A percentile compares a stretch with the other conserved stretches of the same genome.
phyloP scores from a whole-genome alignment of 2,329 filamentous ascomycete genomes.

The Metarhizium robertsii region DNA sequence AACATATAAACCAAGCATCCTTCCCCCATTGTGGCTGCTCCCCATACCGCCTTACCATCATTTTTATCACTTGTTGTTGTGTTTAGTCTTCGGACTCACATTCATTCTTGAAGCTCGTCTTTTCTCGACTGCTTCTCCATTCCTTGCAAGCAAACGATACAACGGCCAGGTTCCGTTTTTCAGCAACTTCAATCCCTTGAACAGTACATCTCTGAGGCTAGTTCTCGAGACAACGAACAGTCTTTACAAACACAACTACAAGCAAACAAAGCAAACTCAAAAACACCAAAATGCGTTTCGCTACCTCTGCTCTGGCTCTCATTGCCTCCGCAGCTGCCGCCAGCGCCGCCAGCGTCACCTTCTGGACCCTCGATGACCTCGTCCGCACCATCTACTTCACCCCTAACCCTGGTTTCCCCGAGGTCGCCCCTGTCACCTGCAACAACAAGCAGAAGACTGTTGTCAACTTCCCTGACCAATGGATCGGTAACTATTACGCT shows the following conservation, averaged over 20 bases:
- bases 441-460: conserved; percentile 28
- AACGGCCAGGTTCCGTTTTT: conserved; percentile 1
- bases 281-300: conserved; percentile 44
- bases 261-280: conserved; percentile 7
- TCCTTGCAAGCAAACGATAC: not conserved
- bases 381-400: conserved; percentile 43
- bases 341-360: conserved; percentile 43
- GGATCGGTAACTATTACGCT: conserved; percentile 43
- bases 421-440: conserved; percentile 30
- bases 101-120: conserved; percentile 19
- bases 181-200: not conserved
- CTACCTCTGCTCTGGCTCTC: conserved; percentile 32
- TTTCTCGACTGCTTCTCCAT: conserved; percentile 3
- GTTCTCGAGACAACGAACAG: conserved; percentile 11
- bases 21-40: not conserved
- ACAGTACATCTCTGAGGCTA: conserved; percentile 4
- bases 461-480: conserved; percentile 32
- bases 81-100: conserved; percentile 10
- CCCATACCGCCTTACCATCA: not conserved
- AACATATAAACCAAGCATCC: conserved; percentile 5
- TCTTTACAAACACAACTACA: conserved; percentile 6
- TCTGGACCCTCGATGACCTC: conserved; percentile 46
- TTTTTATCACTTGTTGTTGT: conserved; percentile 3
- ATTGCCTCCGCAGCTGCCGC: conserved; percentile 32
- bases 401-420: conserved; percentile 25